These are phyloP conservation scores for Neolentinus lepideus DNA, from an alignment of 1,284 basidiomycete genomes.

Conservation along the genomic window DNA sequence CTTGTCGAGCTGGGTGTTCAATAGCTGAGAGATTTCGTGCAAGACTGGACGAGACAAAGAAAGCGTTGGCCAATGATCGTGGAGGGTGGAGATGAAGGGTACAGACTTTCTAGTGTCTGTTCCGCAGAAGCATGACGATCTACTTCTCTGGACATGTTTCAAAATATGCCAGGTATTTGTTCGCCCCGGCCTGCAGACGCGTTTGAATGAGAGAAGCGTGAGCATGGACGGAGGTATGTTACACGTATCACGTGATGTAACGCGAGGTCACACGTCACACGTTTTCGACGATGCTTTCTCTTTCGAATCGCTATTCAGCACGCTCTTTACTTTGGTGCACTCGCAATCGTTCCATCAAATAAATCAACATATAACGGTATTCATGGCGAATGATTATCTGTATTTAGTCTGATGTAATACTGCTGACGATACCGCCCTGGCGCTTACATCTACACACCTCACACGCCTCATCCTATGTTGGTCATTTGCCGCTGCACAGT, in stretches of 20 bases:
- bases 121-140: conserved; percentile 68
- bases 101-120: conserved; percentile 74
- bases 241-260: no score
- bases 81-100: conserved; percentile 5
- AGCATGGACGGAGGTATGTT: no score
- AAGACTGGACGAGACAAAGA: conserved; percentile 44
- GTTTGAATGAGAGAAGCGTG: no score
- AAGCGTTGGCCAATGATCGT: neutral
- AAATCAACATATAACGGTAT: no score
- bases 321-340: no score
- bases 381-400: neutral
- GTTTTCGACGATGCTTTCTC: no score
- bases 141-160: conserved; percentile 32
- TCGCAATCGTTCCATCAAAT: no score
- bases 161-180: no score
- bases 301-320: no score
- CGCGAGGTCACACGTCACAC: no score
- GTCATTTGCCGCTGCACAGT: neutral
- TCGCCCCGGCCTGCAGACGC: no score
- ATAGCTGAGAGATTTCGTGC: conserved; percentile 74
- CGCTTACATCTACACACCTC: neutral
- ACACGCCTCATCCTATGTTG: neutral
- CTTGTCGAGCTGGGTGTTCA: conserved; percentile 78
- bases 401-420: neutral
- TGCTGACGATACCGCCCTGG: neutral